A percentile compares a stretch with the other conserved stretches of the same genome.
Conservation (phyloP, 2,329 filamentous ascomycete species). For the Westerdykella sp. region DNA sequence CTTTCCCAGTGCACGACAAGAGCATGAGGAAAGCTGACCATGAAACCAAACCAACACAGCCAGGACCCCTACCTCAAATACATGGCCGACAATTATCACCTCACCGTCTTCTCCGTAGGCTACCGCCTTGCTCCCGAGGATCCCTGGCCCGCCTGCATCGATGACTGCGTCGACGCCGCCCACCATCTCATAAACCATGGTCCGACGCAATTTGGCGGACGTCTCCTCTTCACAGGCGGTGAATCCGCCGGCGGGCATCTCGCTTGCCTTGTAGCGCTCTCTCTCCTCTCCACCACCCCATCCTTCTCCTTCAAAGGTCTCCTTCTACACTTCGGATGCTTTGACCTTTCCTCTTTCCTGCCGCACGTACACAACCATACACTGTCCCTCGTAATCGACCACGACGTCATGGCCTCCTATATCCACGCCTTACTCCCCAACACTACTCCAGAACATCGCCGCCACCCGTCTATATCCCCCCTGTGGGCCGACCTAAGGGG, state of each 20-base stretch:
- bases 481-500: slow-evolving; percentile 43
- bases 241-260: slow-evolving; percentile 49
- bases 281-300: slow-evolving; percentile 38
- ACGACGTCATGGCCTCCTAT: slow-evolving; percentile 44
- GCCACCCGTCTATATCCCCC: slow-evolving; percentile 44
- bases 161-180: slow-evolving; percentile 54
- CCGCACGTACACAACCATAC: slow-evolving; percentile 37
- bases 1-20: not conserved
- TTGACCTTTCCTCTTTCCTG: slow-evolving; percentile 43
- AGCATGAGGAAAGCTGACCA: slow-evolving; percentile 2
- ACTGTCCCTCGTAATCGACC: slow-evolving; percentile 41
- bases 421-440: slow-evolving; percentile 42
- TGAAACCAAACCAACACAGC: slow-evolving; percentile 13
- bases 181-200: slow-evolving; percentile 49
- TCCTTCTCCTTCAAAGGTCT: slow-evolving; percentile 45
- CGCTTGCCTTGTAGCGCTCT: slow-evolving; percentile 42
- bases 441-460: slow-evolving; percentile 37
- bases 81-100: slow-evolving; percentile 45
- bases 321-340: slow-evolving; percentile 50
- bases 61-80: slow-evolving; percentile 46
- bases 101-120: slow-evolving; percentile 51
- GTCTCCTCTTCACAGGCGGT: slow-evolving; percentile 39
- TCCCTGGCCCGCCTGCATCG: slow-evolving; percentile 49
- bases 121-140: slow-evolving; percentile 57
- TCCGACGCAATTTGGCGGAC: slow-evolving; percentile 38